Percentiles rank a stretch among this genome's conserved stretches.
Conservation (phyloP, 225 moss, liverwort and hornwort species). For the Climacium dendroides region DNA sequence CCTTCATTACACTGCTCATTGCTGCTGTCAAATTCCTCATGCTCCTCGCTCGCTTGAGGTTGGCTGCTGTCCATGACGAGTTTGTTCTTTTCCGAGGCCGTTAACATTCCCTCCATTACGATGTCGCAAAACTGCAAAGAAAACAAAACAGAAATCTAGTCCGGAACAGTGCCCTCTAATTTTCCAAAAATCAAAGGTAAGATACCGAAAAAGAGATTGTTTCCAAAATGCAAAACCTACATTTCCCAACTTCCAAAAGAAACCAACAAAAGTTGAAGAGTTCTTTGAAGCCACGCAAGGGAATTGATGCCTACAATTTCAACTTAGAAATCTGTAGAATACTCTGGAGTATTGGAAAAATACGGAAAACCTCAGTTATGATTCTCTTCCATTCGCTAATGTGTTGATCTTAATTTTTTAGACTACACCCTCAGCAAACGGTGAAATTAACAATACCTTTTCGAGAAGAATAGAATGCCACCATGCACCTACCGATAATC, state of each 20-base stretch:
- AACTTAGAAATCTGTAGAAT: not conserved
- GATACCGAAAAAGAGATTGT: not conserved
- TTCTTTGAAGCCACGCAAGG: not conserved
- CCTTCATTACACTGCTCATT: not conserved
- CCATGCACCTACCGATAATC: not conserved
- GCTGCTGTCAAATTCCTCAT: not conserved
- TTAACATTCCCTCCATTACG: conserved; percentile 1
- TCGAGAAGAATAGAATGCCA: not conserved
- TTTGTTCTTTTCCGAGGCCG: not conserved
- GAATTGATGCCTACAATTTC: too few relatives aligned
- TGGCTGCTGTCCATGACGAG: not conserved
- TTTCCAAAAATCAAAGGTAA: not conserved
- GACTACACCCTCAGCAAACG: not conserved
- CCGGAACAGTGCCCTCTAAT: not conserved
- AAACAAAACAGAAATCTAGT: not conserved
- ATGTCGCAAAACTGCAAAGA: not conserved
- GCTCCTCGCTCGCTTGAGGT: not conserved
- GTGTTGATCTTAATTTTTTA: not conserved
- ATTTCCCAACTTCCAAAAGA: not conserved
- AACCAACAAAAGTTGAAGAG: not conserved
- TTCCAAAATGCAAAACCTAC: not conserved
- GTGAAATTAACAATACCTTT: not conserved
- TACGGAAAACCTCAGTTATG: not conserved
- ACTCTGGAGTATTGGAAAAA: not conserved
- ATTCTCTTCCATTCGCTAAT: not conserved